Evolutionary conservation across 441 rosid genomes (phyloP), one percentile per base, ranked within the genome.

Genomic region (Bruguiera hainesii): DNA sequence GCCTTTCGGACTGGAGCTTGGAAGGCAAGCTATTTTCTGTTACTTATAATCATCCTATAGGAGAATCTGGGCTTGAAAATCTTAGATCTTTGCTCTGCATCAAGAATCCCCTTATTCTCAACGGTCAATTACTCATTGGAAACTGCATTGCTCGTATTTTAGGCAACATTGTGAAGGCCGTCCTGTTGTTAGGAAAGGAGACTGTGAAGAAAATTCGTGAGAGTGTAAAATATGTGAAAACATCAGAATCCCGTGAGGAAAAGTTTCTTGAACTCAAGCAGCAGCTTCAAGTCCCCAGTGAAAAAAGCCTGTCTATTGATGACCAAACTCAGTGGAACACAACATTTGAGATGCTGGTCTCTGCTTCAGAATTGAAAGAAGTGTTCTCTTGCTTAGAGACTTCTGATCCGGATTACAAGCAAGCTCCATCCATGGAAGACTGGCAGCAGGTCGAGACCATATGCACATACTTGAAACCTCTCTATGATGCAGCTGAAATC

Each of bases 371-470:
- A 70, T 74, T 85, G 48, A 93, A 84, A 81, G 89, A 91, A 81
- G 97, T 89, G 33, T 93, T 93, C 82, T 75, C 87, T 52, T 93
- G 96, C 82, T 74, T 93, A 77, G 93, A 89, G 60, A 80, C 95
- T 64, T 83, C 87, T 37, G 97, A 90, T 72, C 91, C 90, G 3
- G 88, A 87, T 76, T 91, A 83, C 82, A 91, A 84, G 71, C 83
- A 84, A 42, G 81, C 89, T 33, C 94, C 94, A 57, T 77, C 91
- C 35, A 65, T 79, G 78, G 89, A 85, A 53, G 89, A 89, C 46
- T 88, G 97, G 98, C 82, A 73, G 74, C 79, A 76, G 58, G 85
- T 79, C 35, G 96, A 89, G 80, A 71, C 73, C 20, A 76, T 93
- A 46, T 89, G 94, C 78, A 67, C 76, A 49, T 76, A 70, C 75